Evolutionary conservation across 2,329 filamentous ascomycete species (phyloP).

Genomic region (Penicillium hesseltinei): DNA sequence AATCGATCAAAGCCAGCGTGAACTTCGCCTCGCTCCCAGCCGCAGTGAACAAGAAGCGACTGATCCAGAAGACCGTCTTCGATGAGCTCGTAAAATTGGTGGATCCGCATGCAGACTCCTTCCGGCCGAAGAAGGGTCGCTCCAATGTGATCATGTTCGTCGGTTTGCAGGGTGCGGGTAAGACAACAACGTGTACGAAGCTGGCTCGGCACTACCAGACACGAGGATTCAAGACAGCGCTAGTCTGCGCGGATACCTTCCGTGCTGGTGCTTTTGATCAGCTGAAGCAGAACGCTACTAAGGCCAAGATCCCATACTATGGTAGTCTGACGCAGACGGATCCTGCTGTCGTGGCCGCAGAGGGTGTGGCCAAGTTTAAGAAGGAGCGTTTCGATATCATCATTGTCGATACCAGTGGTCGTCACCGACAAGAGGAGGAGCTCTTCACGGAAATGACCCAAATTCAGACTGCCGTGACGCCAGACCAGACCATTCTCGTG

Average conservation of each 20-base stretch:
- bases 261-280: slow-evolving; percentile 98
- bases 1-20: slow-evolving; percentile 85
- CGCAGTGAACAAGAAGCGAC: slow-evolving; percentile 94
- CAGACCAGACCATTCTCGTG: slow-evolving; percentile 98
- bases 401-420: slow-evolving; percentile 94
- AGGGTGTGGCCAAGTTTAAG: slow-evolving; percentile 98
- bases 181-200: slow-evolving; percentile 98
- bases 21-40: slow-evolving; percentile 93
- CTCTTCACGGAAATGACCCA: slow-evolving; percentile 98
- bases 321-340: slow-evolving; percentile 95
- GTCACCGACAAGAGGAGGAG: slow-evolving; percentile 91
- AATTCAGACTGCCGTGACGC: slow-evolving; percentile 84
- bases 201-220: slow-evolving; percentile 92
- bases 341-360: slow-evolving; percentile 86
- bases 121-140: slow-evolving; percentile 95
- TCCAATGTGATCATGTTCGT: slow-evolving; percentile 99
- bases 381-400: slow-evolving; percentile 98
- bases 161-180: slow-evolving; percentile 93
- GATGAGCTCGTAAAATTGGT: slow-evolving; percentile 95
- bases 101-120: slow-evolving; percentile 90
- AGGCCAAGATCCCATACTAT: slow-evolving; percentile 98
- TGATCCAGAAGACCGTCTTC: slow-evolving; percentile 97
- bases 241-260: slow-evolving; percentile 98
- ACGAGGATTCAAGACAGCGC: slow-evolving; percentile 83
- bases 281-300: slow-evolving; percentile 97